These are phyloP conservation scores for Coemansia sp. DNA, from an alignment of 192 early-diverging fungal genomes.

Conservation along the genomic window DNA sequence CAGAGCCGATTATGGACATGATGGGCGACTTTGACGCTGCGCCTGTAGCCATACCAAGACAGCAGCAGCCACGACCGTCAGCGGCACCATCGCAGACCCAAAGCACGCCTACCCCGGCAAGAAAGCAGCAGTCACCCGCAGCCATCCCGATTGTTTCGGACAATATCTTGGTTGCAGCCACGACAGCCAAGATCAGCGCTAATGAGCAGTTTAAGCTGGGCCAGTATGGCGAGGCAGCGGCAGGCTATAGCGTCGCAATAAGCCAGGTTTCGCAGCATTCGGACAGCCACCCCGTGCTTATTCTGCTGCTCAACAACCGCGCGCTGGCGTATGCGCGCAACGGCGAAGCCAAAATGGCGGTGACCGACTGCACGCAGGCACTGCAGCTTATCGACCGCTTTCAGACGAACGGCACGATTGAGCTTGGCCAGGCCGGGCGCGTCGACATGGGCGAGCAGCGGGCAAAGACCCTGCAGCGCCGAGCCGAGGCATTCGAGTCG, in stretches of 20 bases:
- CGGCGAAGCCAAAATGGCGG: constrained; percentile 72
- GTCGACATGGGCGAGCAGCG: constrained; percentile 58
- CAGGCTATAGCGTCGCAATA: constrained; percentile 69
- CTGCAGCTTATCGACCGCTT: constrained; percentile 35
- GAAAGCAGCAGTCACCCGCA: constrained; percentile 1
- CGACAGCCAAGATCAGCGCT: constrained; percentile 58
- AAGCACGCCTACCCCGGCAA: background rate
- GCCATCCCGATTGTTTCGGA: constrained; percentile 17
- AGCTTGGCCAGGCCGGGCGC: constrained; percentile 18
- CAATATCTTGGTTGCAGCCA: constrained; percentile 11
- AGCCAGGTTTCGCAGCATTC: constrained; percentile 54
- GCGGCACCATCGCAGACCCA: background rate
- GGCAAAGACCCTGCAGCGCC: constrained; percentile 71
- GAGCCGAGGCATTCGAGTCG: constrained; percentile 78
- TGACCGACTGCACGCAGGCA: constrained; percentile 66
- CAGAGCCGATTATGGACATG: constrained; percentile 13
- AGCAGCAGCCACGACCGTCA: background rate
- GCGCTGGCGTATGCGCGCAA: constrained; percentile 78
- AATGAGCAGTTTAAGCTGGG: constrained; percentile 88
- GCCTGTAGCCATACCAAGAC: background rate
- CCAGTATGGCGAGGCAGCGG: constrained; percentile 80
- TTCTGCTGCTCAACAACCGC: constrained; percentile 80
- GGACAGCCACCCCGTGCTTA: constrained; percentile 56
- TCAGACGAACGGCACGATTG: constrained; percentile 26
- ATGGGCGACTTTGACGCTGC: background rate